Evolutionary conservation across 257 asterid species (phyloP).

Genomic region (Knoxia roxburghii): DNA sequence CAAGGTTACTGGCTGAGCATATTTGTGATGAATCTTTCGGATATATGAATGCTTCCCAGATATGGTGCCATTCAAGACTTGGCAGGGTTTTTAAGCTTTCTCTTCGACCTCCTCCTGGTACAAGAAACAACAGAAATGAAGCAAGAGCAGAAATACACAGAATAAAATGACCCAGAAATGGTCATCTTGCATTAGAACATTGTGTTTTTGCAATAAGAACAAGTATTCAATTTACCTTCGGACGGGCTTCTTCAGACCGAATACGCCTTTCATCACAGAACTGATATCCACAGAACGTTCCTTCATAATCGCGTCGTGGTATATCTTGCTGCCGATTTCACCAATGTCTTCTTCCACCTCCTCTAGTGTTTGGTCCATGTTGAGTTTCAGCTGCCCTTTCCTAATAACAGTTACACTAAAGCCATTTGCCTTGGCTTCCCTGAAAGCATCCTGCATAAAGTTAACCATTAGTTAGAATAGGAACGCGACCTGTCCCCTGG

Average conservation of each 20-base stretch:
- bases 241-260: conserved; percentile 51
- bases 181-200: too few species aligned
- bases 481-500: not conserved
- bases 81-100: conserved; percentile 39
- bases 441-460: conserved; percentile 69
- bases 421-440: conserved; percentile 83
- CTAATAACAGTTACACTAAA: conserved; percentile 84
- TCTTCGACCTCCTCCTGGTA: conserved; percentile 48
- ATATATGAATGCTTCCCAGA: not conserved
- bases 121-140: conserved; percentile 1
- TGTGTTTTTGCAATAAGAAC: not conserved
- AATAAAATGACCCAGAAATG: not conserved
- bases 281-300: conserved; percentile 66
- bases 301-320: conserved; percentile 69
- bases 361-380: conserved; percentile 77
- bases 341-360: conserved; percentile 77
- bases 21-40: too few species aligned
- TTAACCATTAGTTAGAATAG: not conserved
- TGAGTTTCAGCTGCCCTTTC: conserved; percentile 76
- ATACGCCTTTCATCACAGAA: conserved; percentile 78
- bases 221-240: conserved; percentile 46
- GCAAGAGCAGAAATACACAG: not conserved
- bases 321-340: conserved; percentile 82
- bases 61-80: conserved; percentile 22
- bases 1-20: not conserved